Evolutionary conservation across 192 early-diverging fungal genomes (phyloP), one percentile per base, ranked within the genome.

Genomic region (Obelidium mucronatum): DNA sequence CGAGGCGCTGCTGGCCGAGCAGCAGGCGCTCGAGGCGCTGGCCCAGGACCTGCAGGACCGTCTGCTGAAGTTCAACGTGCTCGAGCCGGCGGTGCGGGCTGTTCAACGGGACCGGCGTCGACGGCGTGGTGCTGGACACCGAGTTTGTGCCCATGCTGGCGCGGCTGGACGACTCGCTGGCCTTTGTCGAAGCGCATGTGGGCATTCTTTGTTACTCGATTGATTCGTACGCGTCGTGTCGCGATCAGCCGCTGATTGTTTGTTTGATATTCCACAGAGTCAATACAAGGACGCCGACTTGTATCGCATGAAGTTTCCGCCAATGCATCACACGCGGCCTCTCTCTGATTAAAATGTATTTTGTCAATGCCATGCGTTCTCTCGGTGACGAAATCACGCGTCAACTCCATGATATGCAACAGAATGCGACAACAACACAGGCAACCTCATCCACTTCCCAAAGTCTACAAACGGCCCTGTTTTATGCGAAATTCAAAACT

Each of bases 301-400:
- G 51, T 98, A 97, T 76, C 84, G 92, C 37, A 94, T 97, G 93
- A 87, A 95, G 26, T 98, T n/a, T 96, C 78, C 84, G 93, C 24
- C 96, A 98, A 75, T 97, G 96, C 80, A 92, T 97, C 84, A 95
- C 95, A n/a, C 90, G 93, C 33, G 94, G 92, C 4, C 90, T 99
- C 80, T 91, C 96, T 26, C 81, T 98, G 40, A 95, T 99, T 78
- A 98, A 98, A 76, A 92, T 95, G 87, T 86, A 95, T 65, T 89
- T 92, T 71, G 90, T 96, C 33, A 88, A 87, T 37, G 85, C 84
- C 2, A 81, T 96, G 78, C 87, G 93, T 31, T 80, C 79, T 19
- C 77, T 96, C 30, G 44, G 66, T 40, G 66, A 67, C 17, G 66
- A 48, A 26, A 67, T 67, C 31, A 19, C 55, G 54, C 73, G 42